Percentiles rank a stretch among this genome's conserved stretches.
Conservation (phyloP, 73 alveolate genomes). For the Blepharisma stoltei region DNA sequence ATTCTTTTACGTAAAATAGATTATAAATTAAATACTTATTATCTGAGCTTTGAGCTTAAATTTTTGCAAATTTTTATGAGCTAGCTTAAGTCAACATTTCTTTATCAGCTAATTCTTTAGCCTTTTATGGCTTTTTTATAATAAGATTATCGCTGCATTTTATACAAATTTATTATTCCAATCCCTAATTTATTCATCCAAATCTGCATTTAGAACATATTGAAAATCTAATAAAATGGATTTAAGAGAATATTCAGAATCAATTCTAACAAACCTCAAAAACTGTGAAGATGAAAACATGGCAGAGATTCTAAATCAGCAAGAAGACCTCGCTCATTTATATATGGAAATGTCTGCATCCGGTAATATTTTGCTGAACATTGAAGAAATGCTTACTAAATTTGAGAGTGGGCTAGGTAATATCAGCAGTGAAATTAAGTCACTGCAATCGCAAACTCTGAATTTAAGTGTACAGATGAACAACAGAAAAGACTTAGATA, state of each 20-base stretch:
- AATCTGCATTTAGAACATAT: too few species aligned
- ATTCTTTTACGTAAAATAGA: too few species aligned
- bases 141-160: too few species aligned
- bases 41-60: too few species aligned
- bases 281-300: constrained; percentile 55
- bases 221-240: constrained; percentile 26
- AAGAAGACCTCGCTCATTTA: constrained; percentile 55
- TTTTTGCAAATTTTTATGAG: too few species aligned
- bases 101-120: too few species aligned
- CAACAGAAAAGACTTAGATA: constrained; percentile 57
- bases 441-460: constrained; percentile 49
- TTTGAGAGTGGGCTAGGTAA: constrained; percentile 54
- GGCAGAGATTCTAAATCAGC: constrained; percentile 45
- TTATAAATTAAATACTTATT: too few species aligned
- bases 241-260: constrained; percentile 54
- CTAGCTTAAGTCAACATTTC: too few species aligned
- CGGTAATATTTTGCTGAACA: constrained; percentile 42
- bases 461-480: constrained; percentile 39
- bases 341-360: constrained; percentile 57
- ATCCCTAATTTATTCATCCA: too few species aligned
- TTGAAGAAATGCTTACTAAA: constrained; percentile 49
- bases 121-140: too few species aligned
- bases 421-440: constrained; percentile 49
- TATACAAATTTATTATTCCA: too few species aligned
- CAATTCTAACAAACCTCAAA: constrained; percentile 40